Percentiles rank a stretch among this genome's conserved stretches.
Evolutionary conservation across 306 rosid genomes (phyloP).

Genomic region (Cucurbita moschata): DNA sequence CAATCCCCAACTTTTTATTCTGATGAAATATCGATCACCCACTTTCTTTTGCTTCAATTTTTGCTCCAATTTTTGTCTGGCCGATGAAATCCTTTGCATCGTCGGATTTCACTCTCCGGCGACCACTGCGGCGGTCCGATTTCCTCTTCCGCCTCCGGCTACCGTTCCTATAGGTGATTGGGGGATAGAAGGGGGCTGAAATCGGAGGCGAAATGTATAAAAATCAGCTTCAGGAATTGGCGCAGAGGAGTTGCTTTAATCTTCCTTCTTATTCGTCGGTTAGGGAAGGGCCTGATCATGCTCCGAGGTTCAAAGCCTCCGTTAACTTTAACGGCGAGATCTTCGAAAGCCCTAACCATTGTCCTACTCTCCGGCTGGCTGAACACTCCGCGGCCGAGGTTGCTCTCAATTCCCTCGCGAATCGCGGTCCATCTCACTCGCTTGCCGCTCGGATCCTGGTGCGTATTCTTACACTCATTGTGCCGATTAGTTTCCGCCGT

Average conservation of each 20-base stretch:
- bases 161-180: background rate
- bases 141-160: background rate
- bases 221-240: constrained; percentile 99
- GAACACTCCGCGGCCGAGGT: constrained; percentile 99
- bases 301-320: constrained; percentile 90
- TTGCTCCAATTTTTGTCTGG: background rate
- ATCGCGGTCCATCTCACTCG: constrained; percentile 85
- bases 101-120: background rate
- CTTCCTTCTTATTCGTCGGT: constrained; percentile 85
- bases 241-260: constrained; percentile 97
- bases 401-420: constrained; percentile 80
- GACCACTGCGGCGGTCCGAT: background rate
- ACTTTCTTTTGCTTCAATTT: background rate
- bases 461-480: constrained; percentile 7
- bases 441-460: constrained; percentile 89
- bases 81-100: background rate
- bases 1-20: background rate
- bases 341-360: constrained; percentile 78
- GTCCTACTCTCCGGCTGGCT: constrained; percentile 87
- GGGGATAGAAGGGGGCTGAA: background rate
- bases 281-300: constrained; percentile 99
- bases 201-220: constrained; percentile 60
- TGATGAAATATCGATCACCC: background rate
- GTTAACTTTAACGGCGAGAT: constrained; percentile 96
- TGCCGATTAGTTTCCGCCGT: background rate